Conservation (phyloP, 805 yeast genomes). For the Candida maesae region DNA sequence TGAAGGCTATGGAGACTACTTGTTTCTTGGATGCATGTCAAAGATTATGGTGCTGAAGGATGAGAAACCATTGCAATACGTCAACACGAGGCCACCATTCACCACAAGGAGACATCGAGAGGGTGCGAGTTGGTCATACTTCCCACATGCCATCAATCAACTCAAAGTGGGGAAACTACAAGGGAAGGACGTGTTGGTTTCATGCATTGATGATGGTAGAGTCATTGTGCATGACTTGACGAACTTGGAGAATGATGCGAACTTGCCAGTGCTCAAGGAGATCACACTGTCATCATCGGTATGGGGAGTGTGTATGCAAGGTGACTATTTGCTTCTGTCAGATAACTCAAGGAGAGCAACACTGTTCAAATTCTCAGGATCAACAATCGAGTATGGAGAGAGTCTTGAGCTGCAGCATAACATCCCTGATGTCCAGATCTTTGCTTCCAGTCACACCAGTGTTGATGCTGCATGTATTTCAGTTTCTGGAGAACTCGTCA, state of each 20-base stretch:
- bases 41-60: constrained; percentile 10
- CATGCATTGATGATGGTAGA: constrained; percentile 55
- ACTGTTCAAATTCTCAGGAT: constrained; percentile 31
- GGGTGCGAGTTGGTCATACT: constrained; percentile 47
- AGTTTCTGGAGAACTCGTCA: constrained; percentile 37
- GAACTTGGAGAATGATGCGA: constrained; percentile 24
- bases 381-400: constrained; percentile 24
- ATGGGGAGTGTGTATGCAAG: constrained; percentile 59
- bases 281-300: constrained; percentile 39
- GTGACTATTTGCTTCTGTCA: constrained; percentile 42
- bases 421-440: constrained; percentile 49
- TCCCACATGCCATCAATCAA: constrained; percentile 55
- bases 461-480: constrained; percentile 39
- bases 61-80: constrained; percentile 1
- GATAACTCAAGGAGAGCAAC: constrained; percentile 51
- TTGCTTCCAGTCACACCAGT: constrained; percentile 22
- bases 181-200: constrained; percentile 40
- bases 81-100: constrained; percentile 16
- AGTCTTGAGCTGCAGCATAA: constrained; percentile 49
- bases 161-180: constrained; percentile 37
- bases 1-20: constrained; percentile 12
- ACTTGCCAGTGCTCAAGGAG: constrained; percentile 30
- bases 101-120: constrained; percentile 32
- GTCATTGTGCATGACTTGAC: constrained; percentile 36
- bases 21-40: constrained; percentile 15